A percentile compares a stretch with the other conserved stretches of the same genome.
phyloP scores from a whole-genome alignment of 371 early-diverging fungal species.

The Chytridiales sp. region DNA sequence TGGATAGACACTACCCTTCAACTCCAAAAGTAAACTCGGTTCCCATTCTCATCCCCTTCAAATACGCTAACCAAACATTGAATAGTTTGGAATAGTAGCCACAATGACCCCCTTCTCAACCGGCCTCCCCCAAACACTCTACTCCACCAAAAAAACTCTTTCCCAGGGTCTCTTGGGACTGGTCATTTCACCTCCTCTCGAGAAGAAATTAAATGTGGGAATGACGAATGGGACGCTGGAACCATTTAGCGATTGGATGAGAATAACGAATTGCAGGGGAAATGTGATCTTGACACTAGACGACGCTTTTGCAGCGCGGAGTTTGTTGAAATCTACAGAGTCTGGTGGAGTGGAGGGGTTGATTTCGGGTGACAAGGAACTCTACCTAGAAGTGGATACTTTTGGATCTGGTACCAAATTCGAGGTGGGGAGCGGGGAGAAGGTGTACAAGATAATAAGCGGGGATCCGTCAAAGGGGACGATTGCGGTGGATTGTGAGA shows the following conservation, averaged over 20 bases:
- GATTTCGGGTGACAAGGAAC: background rate
- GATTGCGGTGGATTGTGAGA: constrained; percentile 69
- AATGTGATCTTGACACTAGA: constrained; percentile 72
- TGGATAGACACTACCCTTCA: constrained; percentile 54
- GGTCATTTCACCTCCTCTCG: constrained; percentile 34
- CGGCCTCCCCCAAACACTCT: constrained; percentile 61
- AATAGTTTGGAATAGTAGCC: constrained; percentile 55
- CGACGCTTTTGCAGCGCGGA: constrained; percentile 20
- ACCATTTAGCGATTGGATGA: constrained; percentile 53
- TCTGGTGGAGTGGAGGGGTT: background rate
- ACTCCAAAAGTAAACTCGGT: constrained; percentile 45
- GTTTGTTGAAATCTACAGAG: background rate
- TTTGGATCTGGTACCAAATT: too few species aligned
- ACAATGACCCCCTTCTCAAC: constrained; percentile 73
- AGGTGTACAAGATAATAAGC: constrained; percentile 64
- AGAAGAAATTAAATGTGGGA: background rate
- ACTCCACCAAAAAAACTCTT: constrained; percentile 50
- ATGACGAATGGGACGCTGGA: constrained; percentile 50
- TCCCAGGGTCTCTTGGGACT: constrained; percentile 65
- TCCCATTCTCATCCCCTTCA: background rate
- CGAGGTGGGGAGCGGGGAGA: constrained; percentile 19
- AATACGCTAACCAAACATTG: background rate
- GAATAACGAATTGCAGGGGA: constrained; percentile 65
- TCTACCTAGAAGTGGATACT: background rate
- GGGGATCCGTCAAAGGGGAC: constrained; percentile 77